Conservation (phyloP, 2,329 filamentous ascomycete genomes). For the Sphaerostilbella broomeana region DNA sequence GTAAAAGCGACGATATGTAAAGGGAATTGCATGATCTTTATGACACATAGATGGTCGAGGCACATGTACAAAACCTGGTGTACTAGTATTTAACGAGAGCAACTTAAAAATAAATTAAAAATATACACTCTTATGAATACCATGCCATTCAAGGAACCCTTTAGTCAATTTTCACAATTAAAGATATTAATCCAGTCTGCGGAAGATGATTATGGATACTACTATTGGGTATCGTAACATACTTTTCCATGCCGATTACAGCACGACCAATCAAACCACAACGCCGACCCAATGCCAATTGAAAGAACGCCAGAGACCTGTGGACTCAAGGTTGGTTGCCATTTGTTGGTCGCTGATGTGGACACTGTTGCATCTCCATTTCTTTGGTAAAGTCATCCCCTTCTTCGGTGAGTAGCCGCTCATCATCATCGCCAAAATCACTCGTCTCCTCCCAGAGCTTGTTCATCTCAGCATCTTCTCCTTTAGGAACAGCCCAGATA, state of each 20-base stretch:
- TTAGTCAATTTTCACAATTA: too few relatives aligned
- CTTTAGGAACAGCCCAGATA: conserved; percentile 77
- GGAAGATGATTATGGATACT: too few relatives aligned
- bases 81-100: too few relatives aligned
- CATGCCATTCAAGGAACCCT: too few relatives aligned
- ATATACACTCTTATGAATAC: conserved; percentile 14
- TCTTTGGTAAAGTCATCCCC: conserved; percentile 39
- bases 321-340: conserved; percentile 22
- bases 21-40: conserved; percentile 14
- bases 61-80: conserved; percentile 35
- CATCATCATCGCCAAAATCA: conserved; percentile 82
- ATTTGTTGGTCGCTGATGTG: conserved; percentile 31
- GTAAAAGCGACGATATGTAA: conserved; percentile 40
- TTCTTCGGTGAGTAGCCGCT: conserved; percentile 70
- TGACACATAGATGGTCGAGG: conserved; percentile 28
- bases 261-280: too few relatives aligned
- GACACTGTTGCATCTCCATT: conserved; percentile 35
- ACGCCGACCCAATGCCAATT: conserved; percentile 25
- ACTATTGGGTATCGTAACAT: conserved; percentile 25
- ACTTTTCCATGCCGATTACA: not conserved
- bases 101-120: conserved; percentile 29
- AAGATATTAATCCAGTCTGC: too few relatives aligned
- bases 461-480: conserved; percentile 62
- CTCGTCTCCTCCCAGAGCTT: conserved; percentile 83
- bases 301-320: not conserved